A percentile compares a stretch with the other conserved stretches of the same genome.
phyloP scores from a whole-genome alignment of 164 flowering plant species.

The Dillenia turbinata region DNA sequence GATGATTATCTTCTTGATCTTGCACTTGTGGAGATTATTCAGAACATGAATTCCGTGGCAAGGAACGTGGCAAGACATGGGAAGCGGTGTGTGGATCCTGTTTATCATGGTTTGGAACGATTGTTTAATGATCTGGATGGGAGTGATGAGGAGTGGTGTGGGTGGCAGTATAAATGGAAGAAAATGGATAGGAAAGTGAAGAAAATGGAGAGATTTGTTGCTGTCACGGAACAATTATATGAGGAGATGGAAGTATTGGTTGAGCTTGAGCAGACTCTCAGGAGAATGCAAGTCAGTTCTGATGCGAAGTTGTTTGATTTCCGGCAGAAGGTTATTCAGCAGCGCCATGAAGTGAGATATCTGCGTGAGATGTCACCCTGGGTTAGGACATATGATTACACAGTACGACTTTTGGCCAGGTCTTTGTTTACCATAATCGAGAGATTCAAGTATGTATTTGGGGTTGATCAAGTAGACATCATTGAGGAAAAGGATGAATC shows the following conservation, averaged over 20 bases:
- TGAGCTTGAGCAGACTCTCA: slow-evolving; percentile 56
- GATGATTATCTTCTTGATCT: slow-evolving; percentile 45
- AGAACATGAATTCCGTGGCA: slow-evolving; percentile 34
- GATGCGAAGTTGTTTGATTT: slow-evolving; percentile 36
- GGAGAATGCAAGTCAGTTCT: slow-evolving; percentile 43
- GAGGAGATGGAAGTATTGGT: slow-evolving; percentile 57
- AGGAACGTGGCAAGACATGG: slow-evolving; percentile 43
- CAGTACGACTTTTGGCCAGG: slow-evolving; percentile 39
- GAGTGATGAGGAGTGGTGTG: slow-evolving; percentile 29
- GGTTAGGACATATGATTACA: slow-evolving; percentile 45
- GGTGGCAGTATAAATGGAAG: slow-evolving; percentile 46
- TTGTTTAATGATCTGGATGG: slow-evolving; percentile 24
- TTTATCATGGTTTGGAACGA: slow-evolving; percentile 33
- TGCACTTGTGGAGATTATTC: slow-evolving; percentile 43
- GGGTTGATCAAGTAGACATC: slow-evolving; percentile 13
- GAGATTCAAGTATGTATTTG: slow-evolving; percentile 43
- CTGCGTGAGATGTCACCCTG: slow-evolving; percentile 54
- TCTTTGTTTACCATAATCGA: slow-evolving; percentile 44
- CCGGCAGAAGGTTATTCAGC: slow-evolving; percentile 54
- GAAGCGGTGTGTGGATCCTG: slow-evolving; percentile 44
- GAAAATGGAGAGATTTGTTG: slow-evolving; percentile 61
- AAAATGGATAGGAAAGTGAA: slow-evolving; percentile 68
- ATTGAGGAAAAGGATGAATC: slow-evolving; percentile 9
- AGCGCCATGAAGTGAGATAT: slow-evolving; percentile 49
- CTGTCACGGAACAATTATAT: slow-evolving; percentile 37